Percentiles rank a stretch among this genome's conserved stretches.
phyloP scores from a whole-genome alignment of 73 alveolate genomes.

The Stentor coeruleus region DNA sequence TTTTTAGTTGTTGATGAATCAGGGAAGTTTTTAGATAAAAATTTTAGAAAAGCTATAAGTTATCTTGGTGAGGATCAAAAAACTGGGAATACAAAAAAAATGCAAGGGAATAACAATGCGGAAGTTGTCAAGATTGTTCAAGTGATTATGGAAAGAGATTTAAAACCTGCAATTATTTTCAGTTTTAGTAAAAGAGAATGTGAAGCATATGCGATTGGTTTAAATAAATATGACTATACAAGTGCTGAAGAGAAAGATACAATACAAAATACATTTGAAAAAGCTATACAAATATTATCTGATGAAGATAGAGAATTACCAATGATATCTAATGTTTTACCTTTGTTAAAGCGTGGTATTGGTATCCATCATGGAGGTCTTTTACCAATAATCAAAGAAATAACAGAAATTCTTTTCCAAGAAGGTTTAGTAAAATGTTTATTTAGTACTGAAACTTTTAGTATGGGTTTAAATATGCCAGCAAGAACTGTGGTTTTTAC shows the following conservation, averaged over 20 bases:
- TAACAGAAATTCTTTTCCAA: slow-evolving; percentile 96
- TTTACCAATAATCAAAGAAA: slow-evolving; percentile 97
- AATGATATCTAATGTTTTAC: slow-evolving; percentile 81
- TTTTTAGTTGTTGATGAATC: slow-evolving; percentile 94
- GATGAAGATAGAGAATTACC: slow-evolving; percentile 98
- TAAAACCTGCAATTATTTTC: slow-evolving; percentile 95
- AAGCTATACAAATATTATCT: slow-evolving; percentile 95
- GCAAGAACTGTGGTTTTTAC: slow-evolving; percentile 99
- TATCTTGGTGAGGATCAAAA: slow-evolving; percentile 70
- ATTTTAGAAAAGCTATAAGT: slow-evolving; percentile 93
- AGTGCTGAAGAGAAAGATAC: slow-evolving; percentile 89
- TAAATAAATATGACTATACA: slow-evolving; percentile 88
- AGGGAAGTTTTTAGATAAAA: slow-evolving; percentile 96
- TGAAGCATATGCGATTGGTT: slow-evolving; percentile 93
- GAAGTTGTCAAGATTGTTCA: slow-evolving; percentile 79
- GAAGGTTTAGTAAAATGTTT: slow-evolving; percentile 93
- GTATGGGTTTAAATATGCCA: slow-evolving; percentile 99
- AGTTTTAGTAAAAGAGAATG: slow-evolving; percentile 98
- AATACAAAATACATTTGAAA: slow-evolving; percentile 86
- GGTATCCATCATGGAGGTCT: slow-evolving; percentile 99
- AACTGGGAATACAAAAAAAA: slow-evolving; percentile 59
- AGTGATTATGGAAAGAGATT: slow-evolving; percentile 63
- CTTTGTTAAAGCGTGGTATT: slow-evolving; percentile 90
- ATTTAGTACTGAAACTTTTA: slow-evolving; percentile 99
- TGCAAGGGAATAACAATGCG: slow-evolving; percentile 55